Base-by-base conservation (phyloP, 306 rosid species). In the Vachellia pachyceras region DNA sequence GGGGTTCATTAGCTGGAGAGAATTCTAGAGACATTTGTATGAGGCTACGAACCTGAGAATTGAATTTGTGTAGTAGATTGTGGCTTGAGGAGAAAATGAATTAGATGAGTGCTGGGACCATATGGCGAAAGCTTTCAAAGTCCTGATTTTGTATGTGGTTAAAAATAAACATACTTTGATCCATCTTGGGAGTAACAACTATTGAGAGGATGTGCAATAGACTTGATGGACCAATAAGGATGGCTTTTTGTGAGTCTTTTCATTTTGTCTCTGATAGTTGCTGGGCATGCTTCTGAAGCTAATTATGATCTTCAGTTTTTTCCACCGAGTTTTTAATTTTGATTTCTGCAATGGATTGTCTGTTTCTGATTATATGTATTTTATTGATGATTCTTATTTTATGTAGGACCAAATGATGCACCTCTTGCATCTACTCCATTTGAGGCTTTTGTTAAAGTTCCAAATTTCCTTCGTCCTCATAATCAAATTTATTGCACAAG, bases 391-490 rank as follows among this genome's bases (percentile, higher is more conserved):
- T 73, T 77, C 36, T 77, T 79, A 54, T 47, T 52, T 54, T 69
- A 22, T 87, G 89, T 66, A 95, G 99, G 99, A 76, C 99, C 98
- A 76, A 90, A 88, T 78, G 98, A 91, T 86, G 99, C 98, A 7
- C 98, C 99, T 88, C 99, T 95, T 82, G 98, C 99, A 83, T 91
- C 99, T 11, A 88, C 99, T 37, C 87, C 96, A 44, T 95, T 95
- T 84, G 98, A 95, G 87, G 95, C 97, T 84, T 95, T 95, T 84
- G 92, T 93, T n/a, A 93, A 93, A 88, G 98, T 95, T 86, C 99
- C 99, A 22, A 84, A 84, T 77, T 95, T 91, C 77, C 78, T 93
- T 75, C 99, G 99, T 61, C 98, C 99, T 52, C 94, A 88, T 86
- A 90, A 91, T 79, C 99, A 95, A 91, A 93, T 95, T 83, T 95